Percentiles rank a stretch among this genome's conserved stretches.
These are phyloP conservation scores for Alternaria ethzedia DNA, from an alignment of 2,329 filamentous ascomycete genomes.

Conservation along the genomic window DNA sequence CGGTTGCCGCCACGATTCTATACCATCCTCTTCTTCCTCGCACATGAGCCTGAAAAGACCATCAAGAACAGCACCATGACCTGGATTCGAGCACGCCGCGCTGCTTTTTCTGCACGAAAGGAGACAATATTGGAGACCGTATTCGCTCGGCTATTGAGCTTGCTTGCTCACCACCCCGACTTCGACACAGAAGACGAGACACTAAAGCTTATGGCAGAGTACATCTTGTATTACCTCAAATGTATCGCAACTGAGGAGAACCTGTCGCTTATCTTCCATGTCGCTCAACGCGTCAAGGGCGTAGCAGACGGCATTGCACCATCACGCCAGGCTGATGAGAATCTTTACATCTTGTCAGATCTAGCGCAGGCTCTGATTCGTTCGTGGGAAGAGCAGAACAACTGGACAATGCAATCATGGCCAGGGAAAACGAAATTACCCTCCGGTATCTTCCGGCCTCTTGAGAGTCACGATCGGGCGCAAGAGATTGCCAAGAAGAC, in stretches of 20 bases:
- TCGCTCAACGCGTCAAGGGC: slow-evolving; percentile 91
- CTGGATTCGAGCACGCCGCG: slow-evolving; percentile 84
- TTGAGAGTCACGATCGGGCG: slow-evolving; percentile 78
- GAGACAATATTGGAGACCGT: slow-evolving; percentile 75
- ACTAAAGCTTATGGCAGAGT: slow-evolving; percentile 81
- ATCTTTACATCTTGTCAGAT: slow-evolving; percentile 86
- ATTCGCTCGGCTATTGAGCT: slow-evolving; percentile 81
- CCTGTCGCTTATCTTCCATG: slow-evolving; percentile 85
- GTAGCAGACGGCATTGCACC: slow-evolving; percentile 78
- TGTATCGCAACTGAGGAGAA: slow-evolving; percentile 86
- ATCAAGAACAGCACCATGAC: slow-evolving; percentile 79
- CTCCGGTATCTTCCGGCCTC: slow-evolving; percentile 74
- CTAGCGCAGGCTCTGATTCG: slow-evolving; percentile 82
- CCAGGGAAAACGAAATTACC: slow-evolving; percentile 82
- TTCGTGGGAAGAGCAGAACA: slow-evolving; percentile 83
- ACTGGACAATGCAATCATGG: slow-evolving; percentile 85
- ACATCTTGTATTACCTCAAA: slow-evolving; percentile 87
- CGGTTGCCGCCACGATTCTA: slow-evolving; percentile 80
- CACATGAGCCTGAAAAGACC: slow-evolving; percentile 81
- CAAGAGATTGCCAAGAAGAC: slow-evolving; percentile 86
- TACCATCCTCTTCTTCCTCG: slow-evolving; percentile 85
- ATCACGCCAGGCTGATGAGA: slow-evolving; percentile 63
- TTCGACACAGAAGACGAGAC: slow-evolving; percentile 69
- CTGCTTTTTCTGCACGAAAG: slow-evolving; percentile 63
- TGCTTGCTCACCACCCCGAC: slow-evolving; percentile 93